Evolutionary conservation across 352 stramenopile genomes (phyloP).

Genomic region (Hyaloperonospora arabidopsidis): DNA sequence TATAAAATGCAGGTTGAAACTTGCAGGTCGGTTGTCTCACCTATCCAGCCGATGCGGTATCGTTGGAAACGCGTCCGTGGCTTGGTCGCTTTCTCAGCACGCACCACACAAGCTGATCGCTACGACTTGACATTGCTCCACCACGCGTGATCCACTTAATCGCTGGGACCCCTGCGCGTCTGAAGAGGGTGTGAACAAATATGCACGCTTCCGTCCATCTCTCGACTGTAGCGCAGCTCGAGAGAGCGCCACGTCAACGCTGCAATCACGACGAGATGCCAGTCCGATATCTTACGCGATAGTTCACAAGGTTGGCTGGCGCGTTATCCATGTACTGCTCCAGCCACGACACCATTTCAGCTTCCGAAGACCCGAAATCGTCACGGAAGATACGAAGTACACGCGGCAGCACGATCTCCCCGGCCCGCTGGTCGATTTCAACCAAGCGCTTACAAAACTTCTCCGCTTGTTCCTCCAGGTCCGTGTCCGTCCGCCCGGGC

Average conservation of each 20-base stretch:
- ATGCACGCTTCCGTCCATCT: background rate
- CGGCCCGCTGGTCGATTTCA: slow-evolving; percentile 43
- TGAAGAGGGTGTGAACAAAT: background rate
- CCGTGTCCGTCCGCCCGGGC: slow-evolving; percentile 74
- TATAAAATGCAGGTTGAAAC: slow-evolving; percentile 7
- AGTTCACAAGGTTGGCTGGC: slow-evolving; percentile 64
- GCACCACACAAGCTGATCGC: no score
- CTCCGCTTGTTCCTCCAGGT: slow-evolving; percentile 74
- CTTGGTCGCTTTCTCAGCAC: no score
- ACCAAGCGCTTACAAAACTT: slow-evolving; percentile 65
- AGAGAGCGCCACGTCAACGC: slow-evolving; percentile 6
- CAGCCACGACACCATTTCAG: slow-evolving; percentile 81
- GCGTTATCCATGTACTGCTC: slow-evolving; percentile 77
- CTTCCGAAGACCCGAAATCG: slow-evolving; percentile 78
- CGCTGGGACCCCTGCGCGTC: background rate
- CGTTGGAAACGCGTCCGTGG: no score
- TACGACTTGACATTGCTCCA: background rate
- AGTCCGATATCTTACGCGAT: slow-evolving; percentile 60
- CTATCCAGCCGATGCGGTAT: no score
- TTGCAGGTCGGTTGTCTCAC: background rate
- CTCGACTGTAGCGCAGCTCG: background rate
- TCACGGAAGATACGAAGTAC: slow-evolving; percentile 80
- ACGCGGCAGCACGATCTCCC: slow-evolving; percentile 61
- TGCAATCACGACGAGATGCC: slow-evolving; percentile 58
- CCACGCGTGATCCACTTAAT: no score